Base-by-base conservation (phyloP, 139 green algal genomes). In the Chlamydomonas sp. region DNA sequence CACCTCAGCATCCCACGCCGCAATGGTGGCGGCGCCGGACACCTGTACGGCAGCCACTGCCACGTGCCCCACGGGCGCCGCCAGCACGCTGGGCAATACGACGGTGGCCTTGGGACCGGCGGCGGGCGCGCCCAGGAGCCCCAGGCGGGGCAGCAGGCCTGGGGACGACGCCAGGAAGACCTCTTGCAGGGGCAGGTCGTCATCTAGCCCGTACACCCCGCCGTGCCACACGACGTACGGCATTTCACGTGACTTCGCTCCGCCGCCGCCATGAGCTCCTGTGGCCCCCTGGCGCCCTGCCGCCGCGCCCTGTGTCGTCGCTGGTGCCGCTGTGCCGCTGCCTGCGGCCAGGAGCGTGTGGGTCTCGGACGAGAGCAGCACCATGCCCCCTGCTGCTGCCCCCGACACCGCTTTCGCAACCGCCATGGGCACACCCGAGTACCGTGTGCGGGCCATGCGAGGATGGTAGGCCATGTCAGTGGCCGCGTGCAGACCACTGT, bases 371-470 rank as follows among this genome's bases (percentile, higher is more conserved):
- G 77, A 80, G 15, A 67, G 4, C 14, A 80, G 16, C 3, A 80
- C 77, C 77, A 80, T 80, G 59, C 59, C 77, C 2, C 77, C 77
- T 1, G 77, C 15, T 1, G 77, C 77, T 12, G 77, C 77, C 59
- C 77, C 58, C 15, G 12, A 9, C 2, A 80, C 77, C 2, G 77
- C 77, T 16, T 67, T 66, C 4, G 77, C 77, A 16, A 15, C 68
- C 4, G 77, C 77, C 77, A 80, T 80, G 59, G 77, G 77, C 12
- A 80, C 77, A 5, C 77, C 77, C 15, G 14, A 12, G 77, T 80
- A 80, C 3, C 10, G 8, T 16, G 14, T 69, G 4, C 71, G 71
- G 6, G 20, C 12, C 77, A 80, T 67, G 59, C 77, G 59, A 3
- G 59, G 2, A 17, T 14, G 58, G 60, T 80, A 67, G 4, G 59